Evolutionary conservation across 2,329 filamentous ascomycete genomes (phyloP), one percentile per base, ranked within the genome.

Genomic region (Exophiala xenobiotica): DNA sequence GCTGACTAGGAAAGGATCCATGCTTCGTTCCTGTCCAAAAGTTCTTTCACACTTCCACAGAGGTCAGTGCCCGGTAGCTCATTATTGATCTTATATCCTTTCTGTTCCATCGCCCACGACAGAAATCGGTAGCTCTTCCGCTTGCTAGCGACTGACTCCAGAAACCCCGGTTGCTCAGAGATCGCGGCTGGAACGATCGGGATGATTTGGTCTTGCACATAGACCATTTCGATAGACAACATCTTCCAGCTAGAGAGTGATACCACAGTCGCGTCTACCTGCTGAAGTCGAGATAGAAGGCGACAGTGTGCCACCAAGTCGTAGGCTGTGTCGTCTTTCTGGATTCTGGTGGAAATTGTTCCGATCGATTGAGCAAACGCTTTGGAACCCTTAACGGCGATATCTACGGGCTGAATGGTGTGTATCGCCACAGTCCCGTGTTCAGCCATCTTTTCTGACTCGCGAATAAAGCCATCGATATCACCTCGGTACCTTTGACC

Each of bases 161-260:
- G 8, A 18, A 43, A 26, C n/a, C n/a, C 19, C 27, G 20, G 20
- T 8, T 26, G 8, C 11, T 4, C 12, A 26, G 40, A 9, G 14
- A 26, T 27, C 23, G 8, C 20, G 11, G 19, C 12, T 14, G 23
- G 23, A 18, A 27, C 14, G 12, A 27, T 22, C 12, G 40, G 40
- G 40, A 26, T 27, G 14, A 43, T 43, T 4, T 27, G 9, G 40
- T 43, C 40, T n/a, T 27, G 40, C 12, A 43, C 5, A 33, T 58
- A 60, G n/a, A 60, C 53, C 7, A 43, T 46, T 31, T 53, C 53
- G 9, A 60, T 14, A 6, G 53, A 49, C 20, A 59, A 41, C 19
- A 56, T 35, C 33, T 46, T 61, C 56, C 54, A 59, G 16, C n/a
- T 6, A 22, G n/a, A 6, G 9, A 7, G 19, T 9, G 38, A 11